Percentiles rank a stretch among this genome's conserved stretches.
Conservation (phyloP, 73 alveolate species). For the Paramecium sexaurelia region DNA sequence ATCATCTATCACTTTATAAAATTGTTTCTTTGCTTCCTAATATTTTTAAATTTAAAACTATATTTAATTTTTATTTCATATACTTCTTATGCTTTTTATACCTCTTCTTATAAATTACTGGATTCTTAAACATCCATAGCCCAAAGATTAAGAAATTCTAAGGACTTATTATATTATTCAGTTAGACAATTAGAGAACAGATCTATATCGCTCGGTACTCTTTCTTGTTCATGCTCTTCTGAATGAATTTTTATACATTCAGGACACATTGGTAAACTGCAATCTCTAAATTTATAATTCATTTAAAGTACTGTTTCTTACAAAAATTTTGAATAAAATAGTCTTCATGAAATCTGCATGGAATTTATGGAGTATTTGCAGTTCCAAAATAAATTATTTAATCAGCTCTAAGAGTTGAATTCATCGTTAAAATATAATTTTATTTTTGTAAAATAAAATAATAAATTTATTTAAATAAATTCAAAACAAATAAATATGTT, state of each 20-base stretch:
- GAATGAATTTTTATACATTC: slow-evolving; percentile 38
- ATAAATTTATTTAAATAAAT: neutral
- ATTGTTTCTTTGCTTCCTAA: slow-evolving; percentile 5
- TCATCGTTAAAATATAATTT: slow-evolving; percentile 23
- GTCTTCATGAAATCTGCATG: slow-evolving; percentile 7
- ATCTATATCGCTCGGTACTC: neutral
- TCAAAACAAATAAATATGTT: too few species aligned
- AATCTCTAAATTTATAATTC: neutral
- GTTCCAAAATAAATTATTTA: neutral
- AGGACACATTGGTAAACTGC: slow-evolving; percentile 25
- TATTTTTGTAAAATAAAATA: neutral
- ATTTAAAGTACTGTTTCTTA: neutral
- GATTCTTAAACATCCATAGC: neutral
- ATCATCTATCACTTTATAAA: neutral
- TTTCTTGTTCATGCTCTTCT: neutral
- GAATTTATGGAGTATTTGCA: neutral
- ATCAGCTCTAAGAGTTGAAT: neutral
- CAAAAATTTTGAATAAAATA: slow-evolving; percentile 1
- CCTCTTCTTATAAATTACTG: neutral
- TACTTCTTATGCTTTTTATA: neutral
- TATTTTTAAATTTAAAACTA: neutral
- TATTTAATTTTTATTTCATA: neutral
- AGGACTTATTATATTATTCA: neutral
- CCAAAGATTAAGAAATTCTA: neutral
- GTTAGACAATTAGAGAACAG: neutral